Percentiles rank a stretch among this genome's conserved stretches.
phyloP scores from a whole-genome alignment of 1,284 basidiomycete genomes.

The Malassezia caprae region DNA sequence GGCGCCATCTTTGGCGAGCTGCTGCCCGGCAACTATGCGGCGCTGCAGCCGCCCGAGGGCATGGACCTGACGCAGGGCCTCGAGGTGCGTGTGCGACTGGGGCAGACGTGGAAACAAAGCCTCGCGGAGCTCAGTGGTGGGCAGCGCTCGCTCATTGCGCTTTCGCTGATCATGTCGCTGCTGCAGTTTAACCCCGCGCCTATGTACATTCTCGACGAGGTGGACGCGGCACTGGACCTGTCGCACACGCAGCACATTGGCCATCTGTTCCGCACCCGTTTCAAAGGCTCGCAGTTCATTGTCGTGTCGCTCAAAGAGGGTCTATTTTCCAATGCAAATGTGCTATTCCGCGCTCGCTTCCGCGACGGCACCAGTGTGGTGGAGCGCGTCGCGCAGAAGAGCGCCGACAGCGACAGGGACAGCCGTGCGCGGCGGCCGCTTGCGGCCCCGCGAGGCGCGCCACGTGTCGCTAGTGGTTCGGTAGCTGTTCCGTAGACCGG shows the following conservation, averaged over 20 bases:
- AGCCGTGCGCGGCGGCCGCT: conserved; percentile 16
- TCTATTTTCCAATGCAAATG: conserved; percentile 87
- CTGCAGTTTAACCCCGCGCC: conserved; percentile 98
- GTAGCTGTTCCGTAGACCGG: neutral
- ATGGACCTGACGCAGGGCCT: conserved; percentile 87
- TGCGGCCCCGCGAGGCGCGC: neutral
- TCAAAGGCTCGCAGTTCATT: conserved; percentile 95
- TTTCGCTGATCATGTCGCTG: conserved; percentile 93
- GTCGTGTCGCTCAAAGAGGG: conserved; percentile 96
- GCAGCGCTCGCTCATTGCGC: conserved; percentile 88
- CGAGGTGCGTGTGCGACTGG: conserved; percentile 91
- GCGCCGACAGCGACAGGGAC: conserved; percentile 18
- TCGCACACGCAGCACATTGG: conserved; percentile 94
- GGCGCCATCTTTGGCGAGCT: conserved; percentile 93
- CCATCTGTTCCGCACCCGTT: conserved; percentile 87
- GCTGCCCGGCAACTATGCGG: conserved; percentile 90
- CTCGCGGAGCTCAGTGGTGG: conserved; percentile 94
- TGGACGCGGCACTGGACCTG: conserved; percentile 88
- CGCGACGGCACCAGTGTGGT: conserved; percentile 84
- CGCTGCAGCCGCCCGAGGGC: conserved; percentile 83
- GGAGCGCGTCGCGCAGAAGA: conserved; percentile 51
- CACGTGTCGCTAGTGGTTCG: neutral
- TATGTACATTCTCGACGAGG: conserved; percentile 98
- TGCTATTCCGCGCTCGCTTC: conserved; percentile 84
- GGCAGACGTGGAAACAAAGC: conserved; percentile 91